Base-by-base conservation (phyloP, 1,139 yeast species). In the Candida tetrigidarum region DNA sequence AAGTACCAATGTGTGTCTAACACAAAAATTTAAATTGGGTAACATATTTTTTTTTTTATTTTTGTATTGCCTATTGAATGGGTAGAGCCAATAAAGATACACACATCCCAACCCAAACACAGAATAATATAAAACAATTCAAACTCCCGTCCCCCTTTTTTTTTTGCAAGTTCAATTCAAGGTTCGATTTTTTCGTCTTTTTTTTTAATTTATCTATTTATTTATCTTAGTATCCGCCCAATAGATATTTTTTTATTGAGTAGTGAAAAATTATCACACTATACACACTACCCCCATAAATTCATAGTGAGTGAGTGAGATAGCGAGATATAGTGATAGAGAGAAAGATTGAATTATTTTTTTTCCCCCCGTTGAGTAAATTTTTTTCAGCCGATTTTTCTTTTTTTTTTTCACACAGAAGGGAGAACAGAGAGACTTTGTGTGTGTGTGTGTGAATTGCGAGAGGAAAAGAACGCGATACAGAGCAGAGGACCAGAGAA, bases 101-200 rank as follows among this genome's bases (percentile, higher is more conserved):
- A 11, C 14, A 27, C n/a, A 27, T 7, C 6, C 30, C 14, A 27
- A 28, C 23, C n/a, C 25, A 19, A 12, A 32, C 16, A 32, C 36
- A 32, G 23, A 32, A 32, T 32, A 32, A 19, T 32, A 32, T 32
- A 32, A 32, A 32, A 32, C 36, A 10, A 15, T 32, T 19, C 6
- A 19, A 7, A 10, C 25, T 19, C 16, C 36, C 36, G 8, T 25
- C 25, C 35, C 36, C 36, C 36, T 14, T 11, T 32, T 19, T 32
- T 32, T 32, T 32, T 20, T 32, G 16, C 16, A n/a, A 18, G 9
- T 32, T 19, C 16, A 18, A 9, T 14, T 12, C 22, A 19, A 19
- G 18, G 32, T 8, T 28, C 9, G 32, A 6, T 28, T 8, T 15
- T 28, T 10, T 12, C 10, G 5, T 28, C 3, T 15, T 10, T 16